Evolutionary conservation across 1,284 basidiomycete species (phyloP).

Genomic region (Agaricales sp.): DNA sequence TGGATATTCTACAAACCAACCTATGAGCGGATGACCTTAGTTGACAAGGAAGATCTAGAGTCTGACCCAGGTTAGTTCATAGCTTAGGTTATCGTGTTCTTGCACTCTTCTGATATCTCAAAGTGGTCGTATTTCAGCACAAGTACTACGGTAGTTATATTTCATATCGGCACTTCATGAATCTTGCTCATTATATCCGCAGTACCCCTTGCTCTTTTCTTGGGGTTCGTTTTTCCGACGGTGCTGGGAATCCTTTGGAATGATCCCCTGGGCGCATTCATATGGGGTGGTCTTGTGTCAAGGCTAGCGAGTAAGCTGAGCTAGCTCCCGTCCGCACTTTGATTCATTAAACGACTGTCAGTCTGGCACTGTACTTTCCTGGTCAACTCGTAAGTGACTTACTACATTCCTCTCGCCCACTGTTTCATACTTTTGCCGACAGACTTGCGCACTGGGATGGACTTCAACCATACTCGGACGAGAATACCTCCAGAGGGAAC

Average conservation of each 20-base stretch:
- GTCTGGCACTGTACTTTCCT: conserved; percentile 76
- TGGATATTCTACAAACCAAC: conserved; percentile 77
- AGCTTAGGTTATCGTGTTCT: no score
- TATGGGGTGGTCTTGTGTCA: conserved; percentile 61
- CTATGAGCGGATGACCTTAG: conserved; percentile 51
- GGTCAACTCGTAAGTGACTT: conserved; percentile 66
- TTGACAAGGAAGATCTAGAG: conserved; percentile 66
- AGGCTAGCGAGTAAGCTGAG: conserved; percentile 42
- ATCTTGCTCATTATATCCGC: conserved; percentile 6
- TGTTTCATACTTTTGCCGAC: not conserved
- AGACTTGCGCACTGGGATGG: conserved; percentile 75
- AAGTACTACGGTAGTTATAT: conserved; percentile 45
- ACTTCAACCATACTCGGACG: conserved; percentile 68
- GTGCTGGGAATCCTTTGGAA: conserved; percentile 44
- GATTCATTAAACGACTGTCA: conserved; percentile 14
- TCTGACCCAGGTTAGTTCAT: conserved; percentile 44
- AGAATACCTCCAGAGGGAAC: conserved; percentile 69
- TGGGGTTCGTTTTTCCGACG: conserved; percentile 49
- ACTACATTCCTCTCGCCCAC: not conserved
- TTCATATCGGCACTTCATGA: not conserved
- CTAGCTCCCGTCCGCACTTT: no score
- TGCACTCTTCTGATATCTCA: conserved; percentile 1
- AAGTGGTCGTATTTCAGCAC: conserved; percentile 73
- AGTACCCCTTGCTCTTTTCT: conserved; percentile 52
- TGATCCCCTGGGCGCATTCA: conserved; percentile 51